Percentiles rank a stretch among this genome's conserved stretches.
These are phyloP conservation scores for Globisporangium emineosum DNA, from an alignment of 352 stramenopile genomes.

Conservation along the genomic window DNA sequence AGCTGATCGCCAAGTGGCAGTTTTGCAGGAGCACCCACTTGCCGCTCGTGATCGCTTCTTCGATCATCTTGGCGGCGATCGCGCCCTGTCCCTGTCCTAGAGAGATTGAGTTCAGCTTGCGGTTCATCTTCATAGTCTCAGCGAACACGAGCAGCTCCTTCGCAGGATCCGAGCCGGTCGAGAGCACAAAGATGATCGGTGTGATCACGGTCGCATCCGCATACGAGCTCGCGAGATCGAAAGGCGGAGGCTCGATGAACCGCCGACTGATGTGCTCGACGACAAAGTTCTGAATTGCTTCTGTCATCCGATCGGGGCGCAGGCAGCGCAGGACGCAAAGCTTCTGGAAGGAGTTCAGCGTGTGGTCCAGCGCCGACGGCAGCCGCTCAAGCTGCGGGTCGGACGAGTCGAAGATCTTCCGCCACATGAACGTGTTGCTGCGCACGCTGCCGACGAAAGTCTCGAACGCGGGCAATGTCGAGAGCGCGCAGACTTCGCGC, in stretches of 20 bases:
- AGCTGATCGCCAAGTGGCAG: slow-evolving; percentile 91
- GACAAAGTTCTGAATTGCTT: slow-evolving; percentile 84
- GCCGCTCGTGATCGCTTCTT: slow-evolving; percentile 80
- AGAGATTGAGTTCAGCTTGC: slow-evolving; percentile 86
- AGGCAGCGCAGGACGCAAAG: slow-evolving; percentile 54
- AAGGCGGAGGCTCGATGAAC: slow-evolving; percentile 85
- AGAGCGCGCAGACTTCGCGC: slow-evolving; percentile 33
- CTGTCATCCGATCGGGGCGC: slow-evolving; percentile 57
- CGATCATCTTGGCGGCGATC: slow-evolving; percentile 86
- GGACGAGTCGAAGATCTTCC: slow-evolving; percentile 40
- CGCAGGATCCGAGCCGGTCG: slow-evolving; percentile 85
- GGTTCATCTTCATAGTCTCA: slow-evolving; percentile 79
- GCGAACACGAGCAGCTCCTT: slow-evolving; percentile 88
- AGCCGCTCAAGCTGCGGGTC: slow-evolving; percentile 39
- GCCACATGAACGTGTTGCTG: slow-evolving; percentile 27
- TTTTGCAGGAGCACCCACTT: slow-evolving; percentile 93
- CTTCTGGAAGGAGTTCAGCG: slow-evolving; percentile 48
- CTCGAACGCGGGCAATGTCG: slow-evolving; percentile 35
- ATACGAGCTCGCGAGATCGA: slow-evolving; percentile 83
- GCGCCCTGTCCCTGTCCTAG: slow-evolving; percentile 88
- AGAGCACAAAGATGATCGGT: slow-evolving; percentile 91
- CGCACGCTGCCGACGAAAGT: slow-evolving; percentile 22
- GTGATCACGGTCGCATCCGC: slow-evolving; percentile 79
- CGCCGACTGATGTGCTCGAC: slow-evolving; percentile 66
- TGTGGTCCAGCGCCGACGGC: slow-evolving; percentile 27